phyloP scores from a whole-genome alignment of 805 yeast genomes.

The Starmerella bacillaris region DNA sequence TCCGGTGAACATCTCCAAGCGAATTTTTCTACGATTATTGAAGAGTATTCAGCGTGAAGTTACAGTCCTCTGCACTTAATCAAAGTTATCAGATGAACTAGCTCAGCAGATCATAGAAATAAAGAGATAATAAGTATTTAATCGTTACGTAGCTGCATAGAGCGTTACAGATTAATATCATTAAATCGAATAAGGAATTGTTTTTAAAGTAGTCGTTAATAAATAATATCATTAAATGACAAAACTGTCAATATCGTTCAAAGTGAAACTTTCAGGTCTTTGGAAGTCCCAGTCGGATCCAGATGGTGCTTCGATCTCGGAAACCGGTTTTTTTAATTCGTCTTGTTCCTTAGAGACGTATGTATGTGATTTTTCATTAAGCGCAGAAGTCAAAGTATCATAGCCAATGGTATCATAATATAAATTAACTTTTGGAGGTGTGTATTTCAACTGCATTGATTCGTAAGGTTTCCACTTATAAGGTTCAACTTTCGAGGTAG shows the following conservation, averaged over 20 bases:
- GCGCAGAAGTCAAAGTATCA: slow-evolving; percentile 12
- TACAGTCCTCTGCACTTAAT: too few relatives aligned
- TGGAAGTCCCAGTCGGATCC: slow-evolving; percentile 11
- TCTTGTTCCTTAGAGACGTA: background rate
- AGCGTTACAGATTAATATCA: too few relatives aligned
- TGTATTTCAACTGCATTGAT: background rate
- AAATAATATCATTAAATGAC: slow-evolving; percentile 11
- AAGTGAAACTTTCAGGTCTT: slow-evolving; percentile 17
- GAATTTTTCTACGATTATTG: too few relatives aligned
- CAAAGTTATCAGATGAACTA: too few relatives aligned
- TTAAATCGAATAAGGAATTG: too few relatives aligned
- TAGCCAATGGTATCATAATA: slow-evolving; percentile 18
- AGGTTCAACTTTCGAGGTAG: background rate
- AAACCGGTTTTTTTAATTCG: too few relatives aligned
- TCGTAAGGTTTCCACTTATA: background rate
- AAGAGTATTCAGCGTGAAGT: too few relatives aligned
- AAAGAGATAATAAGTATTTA: too few relatives aligned
- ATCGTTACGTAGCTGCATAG: too few relatives aligned
- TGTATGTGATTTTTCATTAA: slow-evolving; percentile 4
- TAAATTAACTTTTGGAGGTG: slow-evolving; percentile 12
- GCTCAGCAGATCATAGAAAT: too few relatives aligned
- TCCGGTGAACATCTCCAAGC: too few relatives aligned
- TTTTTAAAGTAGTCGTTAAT: too few relatives aligned
- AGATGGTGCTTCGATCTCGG: slow-evolving; percentile 8
- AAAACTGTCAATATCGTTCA: slow-evolving; percentile 19